Conservation (phyloP, 257 asterid genomes). For the Solanum dulcamara region DNA sequence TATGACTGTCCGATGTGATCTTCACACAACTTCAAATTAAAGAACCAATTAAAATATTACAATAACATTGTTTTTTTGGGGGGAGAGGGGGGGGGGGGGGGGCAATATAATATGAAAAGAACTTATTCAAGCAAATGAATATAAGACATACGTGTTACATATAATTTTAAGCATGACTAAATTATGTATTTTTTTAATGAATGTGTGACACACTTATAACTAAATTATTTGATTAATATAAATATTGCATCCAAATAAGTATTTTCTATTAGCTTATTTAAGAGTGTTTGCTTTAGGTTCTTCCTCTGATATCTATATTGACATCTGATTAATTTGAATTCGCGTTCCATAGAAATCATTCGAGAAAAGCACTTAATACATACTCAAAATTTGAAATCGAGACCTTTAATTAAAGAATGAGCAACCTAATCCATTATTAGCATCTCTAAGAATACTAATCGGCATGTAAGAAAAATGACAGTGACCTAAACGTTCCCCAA, state of each 20-base stretch:
- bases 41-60: background rate
- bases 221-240: background rate
- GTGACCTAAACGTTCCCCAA: background rate
- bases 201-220: background rate
- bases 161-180: background rate
- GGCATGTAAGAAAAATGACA: background rate
- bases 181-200: background rate
- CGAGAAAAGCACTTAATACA: background rate
- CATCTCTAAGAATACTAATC: background rate
- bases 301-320: too few species aligned
- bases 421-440: background rate
- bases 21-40: background rate
- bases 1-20: background rate
- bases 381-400: background rate
- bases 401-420: background rate
- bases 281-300: fast-evolving
- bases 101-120: background rate
- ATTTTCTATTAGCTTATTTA: background rate
- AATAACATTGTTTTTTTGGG: background rate
- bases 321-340: too few species aligned
- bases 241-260: background rate
- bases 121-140: background rate
- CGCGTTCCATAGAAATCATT: background rate
- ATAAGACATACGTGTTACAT: background rate
- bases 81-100: background rate